Conservation (phyloP, 805 yeast species). For the Ogataea naganishii region DNA sequence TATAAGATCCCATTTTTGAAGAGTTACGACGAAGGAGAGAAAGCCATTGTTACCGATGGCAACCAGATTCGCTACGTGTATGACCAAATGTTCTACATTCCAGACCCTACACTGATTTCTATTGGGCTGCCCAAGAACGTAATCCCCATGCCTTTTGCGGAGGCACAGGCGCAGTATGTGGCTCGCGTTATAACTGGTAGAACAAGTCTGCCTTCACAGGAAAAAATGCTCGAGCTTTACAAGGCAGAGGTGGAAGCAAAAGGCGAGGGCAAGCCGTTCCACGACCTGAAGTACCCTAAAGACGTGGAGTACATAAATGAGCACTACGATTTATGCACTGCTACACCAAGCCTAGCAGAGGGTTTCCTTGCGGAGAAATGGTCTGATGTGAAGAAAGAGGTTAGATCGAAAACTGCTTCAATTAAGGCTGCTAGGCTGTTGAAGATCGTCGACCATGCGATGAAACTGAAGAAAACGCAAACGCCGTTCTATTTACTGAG, state of each 20-base stretch:
- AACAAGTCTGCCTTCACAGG: conserved; percentile 28
- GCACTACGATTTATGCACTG: conserved; percentile 27
- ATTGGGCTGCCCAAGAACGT: conserved; percentile 35
- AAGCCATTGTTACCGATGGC: conserved; percentile 25
- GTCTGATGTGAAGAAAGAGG: conserved; percentile 16
- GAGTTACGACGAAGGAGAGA: conserved; percentile 16
- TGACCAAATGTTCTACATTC: conserved; percentile 36
- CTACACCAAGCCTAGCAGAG: conserved; percentile 21
- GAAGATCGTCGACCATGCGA: conserved; percentile 19
- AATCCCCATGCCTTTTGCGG: conserved; percentile 43
- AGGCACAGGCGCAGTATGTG: conserved; percentile 36
- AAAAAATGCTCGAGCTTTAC: conserved; percentile 27
- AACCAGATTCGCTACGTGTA: conserved; percentile 28
- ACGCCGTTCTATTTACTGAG: conserved; percentile 17
- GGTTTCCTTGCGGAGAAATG: conserved; percentile 25
- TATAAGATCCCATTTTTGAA: conserved; percentile 58
- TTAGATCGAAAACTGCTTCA: conserved; percentile 17
- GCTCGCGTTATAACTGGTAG: conserved; percentile 35
- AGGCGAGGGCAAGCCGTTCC: conserved; percentile 43
- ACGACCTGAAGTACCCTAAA: conserved; percentile 43
- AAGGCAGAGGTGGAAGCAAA: conserved; percentile 25
- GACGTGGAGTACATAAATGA: conserved; percentile 53
- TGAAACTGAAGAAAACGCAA: conserved; percentile 13
- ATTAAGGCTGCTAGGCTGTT: conserved; percentile 20
- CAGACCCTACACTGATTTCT: conserved; percentile 35